Evolutionary conservation across 2,329 filamentous ascomycete genomes (phyloP), one percentile per base, ranked within the genome.

Genomic region (Diaporthe citrichinensis): DNA sequence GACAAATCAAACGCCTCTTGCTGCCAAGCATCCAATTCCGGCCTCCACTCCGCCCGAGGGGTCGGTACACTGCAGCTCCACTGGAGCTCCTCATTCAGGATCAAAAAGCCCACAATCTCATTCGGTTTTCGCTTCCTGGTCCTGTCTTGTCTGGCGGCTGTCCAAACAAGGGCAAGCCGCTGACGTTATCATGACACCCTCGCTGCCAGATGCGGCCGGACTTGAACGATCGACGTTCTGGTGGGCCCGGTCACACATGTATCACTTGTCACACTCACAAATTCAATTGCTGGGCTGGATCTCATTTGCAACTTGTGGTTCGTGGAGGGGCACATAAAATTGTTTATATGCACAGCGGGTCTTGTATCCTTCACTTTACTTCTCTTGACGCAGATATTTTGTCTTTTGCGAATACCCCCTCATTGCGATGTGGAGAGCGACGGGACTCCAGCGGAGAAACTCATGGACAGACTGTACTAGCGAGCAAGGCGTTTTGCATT

Each of bases 401-500:
- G 65, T 69, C 34, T 55, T 55, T 69, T 39, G 65, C 65, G 49
- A 55, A 69, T 69, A 69, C 46, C 65, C 65, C 49, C 65, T 69
- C 65, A 69, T 23, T 55, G 65, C 65, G 49, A 28, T 55, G 23
- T 28, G 65, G 34, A 69, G 34, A 65, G 59, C 59, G 59, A 46
- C 15, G 25, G 59, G n/a, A 69, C 49, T 55, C 34, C 23, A 53
- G 49, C 65, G 65, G 65, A 69, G 65, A 31, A 53, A 69, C 31
- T 20, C 14, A 5, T 17, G 28, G 31, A 20, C 46, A 68, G 65
- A 39, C 23, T 53, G 46, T 28, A n/a, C n/a, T n/a, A 69, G 49
- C 65, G 65, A 53, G 65, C 65, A 55, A 55, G 65, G 65, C 65
- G 65, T 69, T 69, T 31, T 69, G 34, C 65, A 69, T 69, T 69